phyloP scores from a whole-genome alignment of 2,329 filamentous ascomycete genomes.

The Leptographium galeiforme region DNA sequence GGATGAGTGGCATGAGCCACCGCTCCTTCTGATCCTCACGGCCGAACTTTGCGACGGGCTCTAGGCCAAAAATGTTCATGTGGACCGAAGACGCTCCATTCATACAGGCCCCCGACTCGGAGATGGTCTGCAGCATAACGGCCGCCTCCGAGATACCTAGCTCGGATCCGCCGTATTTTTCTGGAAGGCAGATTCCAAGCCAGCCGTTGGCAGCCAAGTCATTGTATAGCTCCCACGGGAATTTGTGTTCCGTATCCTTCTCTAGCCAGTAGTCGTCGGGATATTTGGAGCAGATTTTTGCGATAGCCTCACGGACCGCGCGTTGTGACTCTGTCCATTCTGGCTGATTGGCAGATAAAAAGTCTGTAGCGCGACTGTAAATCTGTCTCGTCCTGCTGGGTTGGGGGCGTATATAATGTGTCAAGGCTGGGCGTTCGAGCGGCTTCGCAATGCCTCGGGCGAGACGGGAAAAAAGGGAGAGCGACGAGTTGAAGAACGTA shows the following conservation, averaged over 20 bases:
- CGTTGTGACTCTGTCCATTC: constrained; percentile 48
- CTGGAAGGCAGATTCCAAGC: constrained; percentile 69
- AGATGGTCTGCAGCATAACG: constrained; percentile 77
- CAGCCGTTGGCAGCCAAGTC: constrained; percentile 62
- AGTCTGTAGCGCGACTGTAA: constrained; percentile 3
- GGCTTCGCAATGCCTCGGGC: neutral
- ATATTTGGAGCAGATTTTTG: constrained; percentile 55
- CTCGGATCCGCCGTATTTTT: constrained; percentile 58
- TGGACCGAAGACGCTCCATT: constrained; percentile 51
- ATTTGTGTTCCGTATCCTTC: constrained; percentile 40
- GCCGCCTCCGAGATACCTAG: constrained; percentile 70
- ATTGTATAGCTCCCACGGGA: constrained; percentile 50
- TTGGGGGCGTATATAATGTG: neutral
- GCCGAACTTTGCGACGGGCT: constrained; percentile 60
- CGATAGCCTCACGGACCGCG: constrained; percentile 55
- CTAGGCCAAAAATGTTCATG: constrained; percentile 60
- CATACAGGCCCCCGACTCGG: constrained; percentile 63
- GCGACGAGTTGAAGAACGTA: neutral
- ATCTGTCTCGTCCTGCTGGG: neutral
- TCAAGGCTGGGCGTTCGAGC: neutral
- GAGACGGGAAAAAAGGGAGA: neutral
- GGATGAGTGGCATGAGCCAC: constrained; percentile 58
- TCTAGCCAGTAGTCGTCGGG: constrained; percentile 65
- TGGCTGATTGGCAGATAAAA: constrained; percentile 1
- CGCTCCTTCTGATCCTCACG: constrained; percentile 47